These are phyloP conservation scores for Leishmania tropica DNA, from an alignment of 208 protist genomes.

Conservation along the genomic window DNA sequence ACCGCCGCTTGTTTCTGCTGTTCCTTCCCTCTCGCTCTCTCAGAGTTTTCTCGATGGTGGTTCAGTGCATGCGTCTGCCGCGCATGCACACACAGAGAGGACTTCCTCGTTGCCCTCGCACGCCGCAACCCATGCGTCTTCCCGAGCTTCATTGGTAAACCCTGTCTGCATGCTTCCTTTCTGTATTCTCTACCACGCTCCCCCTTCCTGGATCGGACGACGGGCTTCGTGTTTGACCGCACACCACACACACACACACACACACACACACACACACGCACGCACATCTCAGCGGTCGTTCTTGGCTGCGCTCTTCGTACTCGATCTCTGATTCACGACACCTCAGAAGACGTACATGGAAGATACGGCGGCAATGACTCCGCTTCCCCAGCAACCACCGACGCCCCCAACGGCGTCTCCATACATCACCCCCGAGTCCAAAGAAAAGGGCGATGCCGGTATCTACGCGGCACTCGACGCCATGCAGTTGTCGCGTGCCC, in stretches of 20 bases:
- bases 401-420: neutral
- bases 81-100: neutral
- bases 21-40: neutral
- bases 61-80: no score
- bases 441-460: constrained; percentile 75
- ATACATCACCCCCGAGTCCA: constrained; percentile 45
- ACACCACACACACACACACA: neutral
- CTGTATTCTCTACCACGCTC: neutral
- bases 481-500: constrained; percentile 53
- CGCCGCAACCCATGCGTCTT: neutral
- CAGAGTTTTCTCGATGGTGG: neutral
- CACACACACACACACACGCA: neutral
- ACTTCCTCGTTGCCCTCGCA: neutral
- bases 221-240: neutral
- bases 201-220: neutral
- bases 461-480: constrained; percentile 79
- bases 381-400: neutral
- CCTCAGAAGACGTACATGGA: neutral
- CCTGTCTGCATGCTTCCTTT: neutral
- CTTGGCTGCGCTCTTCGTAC: neutral
- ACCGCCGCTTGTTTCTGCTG: neutral
- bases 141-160: neutral
- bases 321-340: neutral
- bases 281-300: neutral
- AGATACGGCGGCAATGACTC: neutral